Base-by-base conservation (phyloP, 108 stramenopile species). In the Mayamaea pseudoterrestris region DNA sequence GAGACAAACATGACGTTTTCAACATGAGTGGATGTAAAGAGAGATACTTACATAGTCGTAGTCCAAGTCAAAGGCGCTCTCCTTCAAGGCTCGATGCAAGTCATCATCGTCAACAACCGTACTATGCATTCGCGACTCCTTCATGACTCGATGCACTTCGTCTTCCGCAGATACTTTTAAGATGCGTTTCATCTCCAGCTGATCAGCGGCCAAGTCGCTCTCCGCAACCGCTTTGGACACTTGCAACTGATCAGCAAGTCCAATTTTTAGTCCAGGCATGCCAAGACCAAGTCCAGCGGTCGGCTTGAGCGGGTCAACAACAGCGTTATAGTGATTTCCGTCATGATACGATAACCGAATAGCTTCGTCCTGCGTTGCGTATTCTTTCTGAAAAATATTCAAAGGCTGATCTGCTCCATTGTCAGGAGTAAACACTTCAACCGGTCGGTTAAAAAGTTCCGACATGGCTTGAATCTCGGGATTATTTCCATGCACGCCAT, bases 381-480 rank as follows among this genome's bases (percentile, higher is more conserved):
- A 80, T 30, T 81, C 77, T 3, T 66, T 57, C 31, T 89, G 88
- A 53, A 90, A 90, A 25, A 90, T 90, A 47, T 90, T 90, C 30
- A 90, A 71, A 13, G 83, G 88, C 5, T 28, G 62, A 6, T 68
- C 39, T 4, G 20, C 8, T 1, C 77, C 80, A 30, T 65, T 68
- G n/a, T 64, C 51, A 11, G 88, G 88, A 4, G 63, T 61, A 47
- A 71, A 95, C 13, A 98, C 85, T 58, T 94, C 88, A 30, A 93
- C 76, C 16, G 81, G 80, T 27, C 95, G 71, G 51, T 93, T 90
- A 74, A 93, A 96, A 24, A 98, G 54, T 76, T 98, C 97, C 36
- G 73, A 78, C 37, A 94, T 71, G 37, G 97, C 97, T 58, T 95
- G 94, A 35, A 98, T 81, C 65, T 98, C 97, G 7, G 93, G 79